Conservation (phyloP, 2,329 filamentous ascomycete species). For the Diaporthe citrichinensis region DNA sequence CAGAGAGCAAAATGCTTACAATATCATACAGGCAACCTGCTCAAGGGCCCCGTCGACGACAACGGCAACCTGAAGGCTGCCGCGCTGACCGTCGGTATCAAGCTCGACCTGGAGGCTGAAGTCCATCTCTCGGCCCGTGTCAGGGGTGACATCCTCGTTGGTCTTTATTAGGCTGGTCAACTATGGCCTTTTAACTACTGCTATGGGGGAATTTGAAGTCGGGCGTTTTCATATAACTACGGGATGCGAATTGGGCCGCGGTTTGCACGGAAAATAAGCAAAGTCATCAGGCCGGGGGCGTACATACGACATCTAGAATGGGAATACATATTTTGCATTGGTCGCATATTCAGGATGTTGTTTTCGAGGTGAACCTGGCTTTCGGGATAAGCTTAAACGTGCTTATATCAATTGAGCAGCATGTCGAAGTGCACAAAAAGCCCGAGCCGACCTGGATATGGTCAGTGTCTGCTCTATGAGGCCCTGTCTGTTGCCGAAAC, state of each 20-base stretch:
- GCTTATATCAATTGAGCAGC: not conserved
- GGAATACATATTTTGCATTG: not conserved
- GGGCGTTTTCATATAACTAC: not conserved
- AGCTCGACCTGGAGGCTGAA: slow-evolving; percentile 74
- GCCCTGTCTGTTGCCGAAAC: not conserved
- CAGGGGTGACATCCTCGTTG: slow-evolving; percentile 72
- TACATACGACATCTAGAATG: slow-evolving; percentile 20
- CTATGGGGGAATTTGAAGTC: not conserved
- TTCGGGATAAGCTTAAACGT: not conserved
- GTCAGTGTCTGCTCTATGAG: not conserved
- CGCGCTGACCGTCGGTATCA: slow-evolving; percentile 72
- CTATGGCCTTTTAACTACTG: not conserved
- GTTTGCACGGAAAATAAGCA: not conserved
- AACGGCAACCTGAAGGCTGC: slow-evolving; percentile 71
- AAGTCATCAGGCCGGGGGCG: not conserved
- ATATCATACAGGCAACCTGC: slow-evolving; percentile 60
- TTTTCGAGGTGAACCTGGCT: not conserved
- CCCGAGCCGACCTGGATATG: not conserved
- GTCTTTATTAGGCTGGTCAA: slow-evolving; percentile 60
- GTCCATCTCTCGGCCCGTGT: slow-evolving; percentile 73
- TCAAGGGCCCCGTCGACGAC: slow-evolving; percentile 70
- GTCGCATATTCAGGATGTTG: not conserved
- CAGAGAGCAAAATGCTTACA: not conserved
- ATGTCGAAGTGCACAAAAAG: too few relatives aligned
- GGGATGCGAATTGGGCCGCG: not conserved